phyloP scores from a whole-genome alignment of 2,329 filamentous ascomycete species.

The Domatiomyces catenatus region DNA sequence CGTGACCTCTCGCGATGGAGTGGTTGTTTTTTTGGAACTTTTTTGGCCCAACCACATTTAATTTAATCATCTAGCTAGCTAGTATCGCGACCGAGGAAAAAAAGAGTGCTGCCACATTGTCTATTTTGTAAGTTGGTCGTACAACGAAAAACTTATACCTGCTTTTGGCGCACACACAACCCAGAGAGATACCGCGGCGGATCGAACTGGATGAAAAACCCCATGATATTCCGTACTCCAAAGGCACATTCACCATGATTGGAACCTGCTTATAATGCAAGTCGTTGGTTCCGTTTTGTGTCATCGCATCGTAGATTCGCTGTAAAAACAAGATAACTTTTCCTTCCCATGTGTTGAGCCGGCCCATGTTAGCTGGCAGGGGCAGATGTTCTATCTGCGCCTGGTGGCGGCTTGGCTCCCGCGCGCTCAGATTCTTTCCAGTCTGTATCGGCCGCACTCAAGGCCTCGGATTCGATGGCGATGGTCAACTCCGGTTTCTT shows the following conservation, averaged over 20 bases:
- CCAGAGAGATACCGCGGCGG: too few species aligned
- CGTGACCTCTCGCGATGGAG: background rate
- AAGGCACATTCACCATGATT: too few species aligned
- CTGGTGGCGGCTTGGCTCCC: background rate
- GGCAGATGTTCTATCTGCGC: background rate
- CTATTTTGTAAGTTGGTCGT: too few species aligned
- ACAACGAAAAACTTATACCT: too few species aligned
- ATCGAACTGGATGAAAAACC: too few species aligned
- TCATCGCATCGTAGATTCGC: background rate
- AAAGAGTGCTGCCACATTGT: background rate
- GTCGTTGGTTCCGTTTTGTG: background rate
- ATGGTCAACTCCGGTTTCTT: constrained; percentile 8
- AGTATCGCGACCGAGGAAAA: background rate
- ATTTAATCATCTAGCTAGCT: too few species aligned
- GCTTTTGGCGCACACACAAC: too few species aligned
- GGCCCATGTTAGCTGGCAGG: background rate
- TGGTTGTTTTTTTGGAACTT: background rate
- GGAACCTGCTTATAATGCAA: background rate
- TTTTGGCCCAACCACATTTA: too few species aligned
- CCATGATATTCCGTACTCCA: too few species aligned
- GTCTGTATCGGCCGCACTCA: background rate
- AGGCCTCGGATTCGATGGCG: background rate
- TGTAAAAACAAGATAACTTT: background rate
- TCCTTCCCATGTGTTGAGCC: background rate
- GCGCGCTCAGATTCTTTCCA: background rate